Conservation (phyloP, 2,329 filamentous ascomycete species). For the Trichoderma koningii region DNA sequence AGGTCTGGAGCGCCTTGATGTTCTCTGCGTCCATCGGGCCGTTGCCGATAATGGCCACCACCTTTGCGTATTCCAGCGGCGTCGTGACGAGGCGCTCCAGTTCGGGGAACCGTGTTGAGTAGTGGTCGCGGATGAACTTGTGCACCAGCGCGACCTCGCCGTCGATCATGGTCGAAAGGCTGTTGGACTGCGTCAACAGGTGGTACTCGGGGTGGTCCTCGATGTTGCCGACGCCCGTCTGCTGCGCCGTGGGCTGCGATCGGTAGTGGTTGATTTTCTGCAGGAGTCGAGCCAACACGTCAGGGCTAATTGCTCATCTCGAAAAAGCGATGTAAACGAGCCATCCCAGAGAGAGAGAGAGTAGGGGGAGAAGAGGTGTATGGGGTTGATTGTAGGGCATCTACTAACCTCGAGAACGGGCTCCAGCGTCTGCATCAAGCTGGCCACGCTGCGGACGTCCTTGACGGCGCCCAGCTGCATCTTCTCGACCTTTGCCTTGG, state of each 20-base stretch:
- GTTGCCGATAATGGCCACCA: slow-evolving; percentile 90
- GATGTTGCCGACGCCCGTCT: slow-evolving; percentile 73
- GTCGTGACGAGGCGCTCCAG: slow-evolving; percentile 88
- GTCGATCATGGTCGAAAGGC: slow-evolving; percentile 87
- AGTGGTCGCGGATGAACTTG: slow-evolving; percentile 95
- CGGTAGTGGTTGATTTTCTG: slow-evolving; percentile 83
- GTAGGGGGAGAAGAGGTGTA: slow-evolving; percentile 28
- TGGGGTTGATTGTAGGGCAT: slow-evolving; percentile 16
- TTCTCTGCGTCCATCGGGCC: slow-evolving; percentile 79
- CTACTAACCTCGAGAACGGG: slow-evolving; percentile 78
- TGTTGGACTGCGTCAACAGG: slow-evolving; percentile 84
- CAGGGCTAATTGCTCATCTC: slow-evolving; percentile 61
- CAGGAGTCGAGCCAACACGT: slow-evolving; percentile 53
- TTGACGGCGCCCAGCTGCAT: slow-evolving; percentile 73
- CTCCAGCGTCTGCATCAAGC: slow-evolving; percentile 77
- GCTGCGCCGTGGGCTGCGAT: slow-evolving; percentile 65
- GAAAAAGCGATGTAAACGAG: slow-evolving; percentile 61
- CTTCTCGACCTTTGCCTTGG: slow-evolving; percentile 79
- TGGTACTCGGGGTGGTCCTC: slow-evolving; percentile 93
- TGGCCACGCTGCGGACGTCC: slow-evolving; percentile 78
- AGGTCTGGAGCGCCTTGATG: slow-evolving; percentile 77
- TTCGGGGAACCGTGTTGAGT: slow-evolving; percentile 90
- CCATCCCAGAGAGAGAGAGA: slow-evolving; percentile 32
- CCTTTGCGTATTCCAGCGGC: slow-evolving; percentile 92
- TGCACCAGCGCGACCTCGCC: slow-evolving; percentile 91